phyloP scores from a whole-genome alignment of 169 alveolate species.

The Plasmodium knowlesi region DNA sequence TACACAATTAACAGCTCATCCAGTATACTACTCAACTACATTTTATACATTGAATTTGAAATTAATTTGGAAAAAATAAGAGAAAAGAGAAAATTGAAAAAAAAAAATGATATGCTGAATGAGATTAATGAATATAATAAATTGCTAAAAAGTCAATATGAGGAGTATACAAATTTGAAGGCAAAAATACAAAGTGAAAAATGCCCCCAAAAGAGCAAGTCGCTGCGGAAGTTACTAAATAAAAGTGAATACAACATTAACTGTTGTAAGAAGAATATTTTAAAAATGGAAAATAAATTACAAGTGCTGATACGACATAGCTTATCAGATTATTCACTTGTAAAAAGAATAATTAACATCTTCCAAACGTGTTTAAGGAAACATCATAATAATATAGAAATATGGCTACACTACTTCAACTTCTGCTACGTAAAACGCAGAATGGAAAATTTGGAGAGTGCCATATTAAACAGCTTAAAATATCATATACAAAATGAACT shows the following conservation, averaged over 20 bases:
- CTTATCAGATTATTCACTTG: constrained; percentile 31
- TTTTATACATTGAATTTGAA: constrained; percentile 61
- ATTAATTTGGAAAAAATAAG: constrained; percentile 51
- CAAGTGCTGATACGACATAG: constrained; percentile 23
- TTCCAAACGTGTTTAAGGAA: constrained; percentile 47
- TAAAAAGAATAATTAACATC: constrained; percentile 49
- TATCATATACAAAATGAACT: constrained; percentile 57
- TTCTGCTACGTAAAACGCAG: constrained; percentile 25
- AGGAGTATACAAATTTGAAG: constrained; percentile 4
- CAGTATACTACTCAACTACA: constrained; percentile 8
- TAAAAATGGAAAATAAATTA: constrained; percentile 52
- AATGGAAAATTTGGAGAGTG: constrained; percentile 34
- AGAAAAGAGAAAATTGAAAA: constrained; percentile 30
- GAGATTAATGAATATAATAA: constrained; percentile 42
- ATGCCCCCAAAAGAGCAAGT: constrained; percentile 1
- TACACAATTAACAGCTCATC: constrained; percentile 43
- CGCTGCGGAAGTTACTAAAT: constrained; percentile 10
- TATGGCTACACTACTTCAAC: constrained; percentile 65
- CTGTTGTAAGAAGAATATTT: constrained; percentile 9
- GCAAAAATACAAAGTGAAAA: constrained; percentile 19
- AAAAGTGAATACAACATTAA: constrained; percentile 25
- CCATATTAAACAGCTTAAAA: constrained; percentile 46
- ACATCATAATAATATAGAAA: constrained; percentile 39
- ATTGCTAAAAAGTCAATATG: constrained; percentile 18
- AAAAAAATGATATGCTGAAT: constrained; percentile 13